Evolutionary conservation across 2,329 filamentous ascomycete genomes (phyloP).

Genomic region (Neoascochyta sp.): DNA sequence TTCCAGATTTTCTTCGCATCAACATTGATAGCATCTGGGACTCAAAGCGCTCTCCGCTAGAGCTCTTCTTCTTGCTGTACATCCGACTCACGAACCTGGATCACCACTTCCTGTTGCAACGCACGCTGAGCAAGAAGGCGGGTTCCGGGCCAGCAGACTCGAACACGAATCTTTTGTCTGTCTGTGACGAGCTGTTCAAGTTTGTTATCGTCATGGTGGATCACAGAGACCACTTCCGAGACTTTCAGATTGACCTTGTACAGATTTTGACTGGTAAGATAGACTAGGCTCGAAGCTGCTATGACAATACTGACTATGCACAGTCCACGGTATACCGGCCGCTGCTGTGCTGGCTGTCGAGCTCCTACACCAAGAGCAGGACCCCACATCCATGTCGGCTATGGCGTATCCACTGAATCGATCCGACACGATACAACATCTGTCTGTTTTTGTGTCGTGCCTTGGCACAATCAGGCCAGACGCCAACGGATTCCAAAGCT

Average conservation of each 20-base stretch:
- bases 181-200: constrained; percentile 39
- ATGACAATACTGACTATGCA: too few species aligned
- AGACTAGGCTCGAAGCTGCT: too few species aligned
- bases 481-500: constrained; percentile 41
- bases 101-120: constrained; percentile 58
- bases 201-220: constrained; percentile 38
- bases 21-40: constrained; percentile 15
- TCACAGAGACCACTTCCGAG: constrained; percentile 39
- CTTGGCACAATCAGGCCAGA: constrained; percentile 40
- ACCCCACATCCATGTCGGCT: constrained; percentile 15
- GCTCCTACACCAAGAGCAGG: constrained; percentile 43
- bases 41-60: constrained; percentile 30
- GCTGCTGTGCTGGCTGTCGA: constrained; percentile 45
- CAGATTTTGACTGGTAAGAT: constrained; percentile 39
- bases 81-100: constrained; percentile 52
- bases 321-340: constrained; percentile 41
- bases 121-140: constrained; percentile 50
- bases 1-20: constrained; percentile 28
- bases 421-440: constrained; percentile 45
- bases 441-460: constrained; percentile 45
- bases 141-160: constrained; percentile 21
- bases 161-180: constrained; percentile 32
- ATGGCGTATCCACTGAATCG: constrained; percentile 37
- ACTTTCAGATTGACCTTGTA: constrained; percentile 43
- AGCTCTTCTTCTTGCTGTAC: constrained; percentile 44